Evolutionary conservation across 139 green algal genomes (phyloP), one percentile per base, ranked within the genome.

Genomic region (Desmodesmus armatus): DNA sequence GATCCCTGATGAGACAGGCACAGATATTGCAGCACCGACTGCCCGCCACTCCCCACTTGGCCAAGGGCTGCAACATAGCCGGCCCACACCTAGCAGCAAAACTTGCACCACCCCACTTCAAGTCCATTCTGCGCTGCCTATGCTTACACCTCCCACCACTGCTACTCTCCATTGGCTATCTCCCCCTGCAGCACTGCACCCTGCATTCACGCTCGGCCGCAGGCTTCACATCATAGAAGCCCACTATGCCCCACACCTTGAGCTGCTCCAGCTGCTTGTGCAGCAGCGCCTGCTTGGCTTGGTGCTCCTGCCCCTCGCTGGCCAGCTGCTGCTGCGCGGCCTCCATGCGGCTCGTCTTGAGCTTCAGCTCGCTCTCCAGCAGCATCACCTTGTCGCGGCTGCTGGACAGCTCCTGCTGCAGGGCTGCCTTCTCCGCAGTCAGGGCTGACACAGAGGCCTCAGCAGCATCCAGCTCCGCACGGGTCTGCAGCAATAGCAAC

Each of bases 281-380:
- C 60, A 87, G 55, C 19, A 63, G 40, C 7, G 58, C 72, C 27
- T 29, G 13, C n/a, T 84, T 71, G 29, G 78, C 66, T 6, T 53
- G 37, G 51, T 86, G 80, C 47, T 72, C 67, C 53, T 79, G 78
- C n/a, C 78, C 84, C 53, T 83, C 86, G n/a, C 37, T 83, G 23
- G 62, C 51, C 41, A 93, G 79, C 75, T 78, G 75, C 76, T 80
- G 82, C 62, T 87, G 78, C 43, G 73, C 74, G 27, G 83, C 78
- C 49, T 93, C 84, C 6, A 88, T 51, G 37, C 80, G 51, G 33
- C 51, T 73, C 35, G 47, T 41, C 47, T 86, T 86, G 5, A 86
- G 69, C 67, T 33, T 23, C 47, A 80, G 39, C 37, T 86, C 80
- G 15, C n/a, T 80, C 69, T 74, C 49, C 69, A 80, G 37, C 51